Conservation (phyloP, 257 asterid genomes). For the Solanum gandarillasii region DNA sequence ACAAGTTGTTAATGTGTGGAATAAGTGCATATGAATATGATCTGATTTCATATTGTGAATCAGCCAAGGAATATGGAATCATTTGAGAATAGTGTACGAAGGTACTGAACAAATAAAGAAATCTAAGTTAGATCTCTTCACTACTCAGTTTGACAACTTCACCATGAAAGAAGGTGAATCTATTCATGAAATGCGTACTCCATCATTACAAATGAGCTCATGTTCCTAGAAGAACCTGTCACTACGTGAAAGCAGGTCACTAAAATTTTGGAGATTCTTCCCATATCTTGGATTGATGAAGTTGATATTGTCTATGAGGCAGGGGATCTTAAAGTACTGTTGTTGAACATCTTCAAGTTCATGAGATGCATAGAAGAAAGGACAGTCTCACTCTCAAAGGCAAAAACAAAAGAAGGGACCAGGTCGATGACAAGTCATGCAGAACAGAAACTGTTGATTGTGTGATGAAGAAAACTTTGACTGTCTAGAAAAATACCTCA, state of each 20-base stretch:
- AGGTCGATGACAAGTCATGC: not conserved
- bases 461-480: not conserved
- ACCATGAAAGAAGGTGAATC: not conserved
- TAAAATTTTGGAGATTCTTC: not conserved
- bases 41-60: not conserved
- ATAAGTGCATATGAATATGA: not conserved
- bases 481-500: not conserved
- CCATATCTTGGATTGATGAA: not conserved
- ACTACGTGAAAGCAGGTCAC: not conserved
- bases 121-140: not conserved
- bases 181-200: not conserved
- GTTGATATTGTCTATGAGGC: not conserved
- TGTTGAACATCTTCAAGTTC: not conserved
- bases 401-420: not conserved
- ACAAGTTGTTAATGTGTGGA: not conserved
- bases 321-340: not conserved
- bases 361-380: not conserved
- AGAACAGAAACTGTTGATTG: not conserved
- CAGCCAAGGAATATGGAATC: not conserved
- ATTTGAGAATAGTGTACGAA: not conserved
- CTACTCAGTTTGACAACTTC: not conserved
- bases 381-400: not conserved
- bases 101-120: not conserved
- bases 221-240: not conserved
- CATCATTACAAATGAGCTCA: not conserved